A percentile compares a stretch with the other conserved stretches of the same genome.
phyloP scores from a whole-genome alignment of 2,329 filamentous ascomycete species.

The Aureobasidium leucospermi region DNA sequence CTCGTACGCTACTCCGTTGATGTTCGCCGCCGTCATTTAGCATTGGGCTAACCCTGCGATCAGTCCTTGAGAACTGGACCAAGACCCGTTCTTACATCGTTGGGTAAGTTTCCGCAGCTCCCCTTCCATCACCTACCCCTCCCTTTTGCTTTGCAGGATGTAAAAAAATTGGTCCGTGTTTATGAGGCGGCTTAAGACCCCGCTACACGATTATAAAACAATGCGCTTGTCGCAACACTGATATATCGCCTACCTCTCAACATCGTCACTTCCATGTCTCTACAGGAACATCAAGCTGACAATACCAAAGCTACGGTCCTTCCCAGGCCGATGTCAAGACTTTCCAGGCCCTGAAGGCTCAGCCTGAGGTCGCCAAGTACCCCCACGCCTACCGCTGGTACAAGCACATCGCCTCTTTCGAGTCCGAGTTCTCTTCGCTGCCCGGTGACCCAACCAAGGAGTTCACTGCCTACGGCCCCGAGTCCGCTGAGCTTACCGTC shows the following conservation, averaged over 20 bases:
- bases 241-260: conserved; percentile 28
- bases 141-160: conserved; percentile 53
- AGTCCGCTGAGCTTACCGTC: conserved; percentile 65
- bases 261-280: conserved; percentile 12
- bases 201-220: conserved; percentile 68
- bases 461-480: conserved; percentile 86
- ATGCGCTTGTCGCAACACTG: conserved; percentile 73
- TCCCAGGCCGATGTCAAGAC: conserved; percentile 93
- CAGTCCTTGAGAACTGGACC: conserved; percentile 66
- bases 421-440: conserved; percentile 85
- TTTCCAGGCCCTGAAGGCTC: conserved; percentile 78
- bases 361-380: conserved; percentile 78
- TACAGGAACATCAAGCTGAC: conserved; percentile 16
- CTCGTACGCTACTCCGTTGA: conserved; percentile 43
- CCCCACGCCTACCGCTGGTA: conserved; percentile 95
- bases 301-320: conserved; percentile 49
- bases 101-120: conserved; percentile 55
- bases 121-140: conserved; percentile 20
- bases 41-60: conserved; percentile 11
- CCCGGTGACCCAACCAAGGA: conserved; percentile 85
- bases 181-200: conserved; percentile 90
- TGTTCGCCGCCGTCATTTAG: conserved; percentile 17
- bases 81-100: conserved; percentile 72
- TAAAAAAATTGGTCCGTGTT: conserved; percentile 91
- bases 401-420: conserved; percentile 93